Evolutionary conservation across 768 basidiomycete genomes (phyloP), one percentile per base, ranked within the genome.

Genomic region (Mrakia frigida): DNA sequence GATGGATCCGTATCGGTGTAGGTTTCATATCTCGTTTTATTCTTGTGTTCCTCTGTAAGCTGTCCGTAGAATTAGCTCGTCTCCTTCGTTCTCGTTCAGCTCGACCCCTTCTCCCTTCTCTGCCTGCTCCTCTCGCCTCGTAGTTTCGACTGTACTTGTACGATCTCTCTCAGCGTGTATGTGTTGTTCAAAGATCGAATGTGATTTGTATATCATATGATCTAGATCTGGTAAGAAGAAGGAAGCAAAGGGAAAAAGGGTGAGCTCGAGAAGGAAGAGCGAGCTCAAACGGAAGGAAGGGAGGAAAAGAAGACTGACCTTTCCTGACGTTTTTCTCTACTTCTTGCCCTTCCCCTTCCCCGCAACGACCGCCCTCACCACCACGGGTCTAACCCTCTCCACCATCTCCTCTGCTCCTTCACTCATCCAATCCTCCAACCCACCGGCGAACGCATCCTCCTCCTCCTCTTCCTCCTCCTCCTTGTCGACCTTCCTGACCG

Each of bases 381-480:
- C 59, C 2, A 50, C 46, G 3, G 46, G 46, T 69, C 50, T 69
- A 0, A 61, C 14, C 69, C 46, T 75, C 70, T 77, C 63, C 63
- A 56, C 63, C 35, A 37, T n/a, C 50, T 77, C 76, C 28, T 46
- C 65, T 18, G 70, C 76, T n/a, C 76, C 76, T 41, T 77, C 76
- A 9, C 35, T 39, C 76, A 77, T 77, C 76, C 76, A 77, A n/a
- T 77, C 76, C 56, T 77, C 76, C 35, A 77, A 25, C 23, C 65
- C 76, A 23, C 76, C 70, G 6, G 70, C 25, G 53, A 73, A 77
- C 6, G 76, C 76, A 37, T 52, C 76, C 23, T 41, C 69, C 28
- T 52, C 65, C 60, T 76, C 43, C 33, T 52, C 52, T 1, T 41
- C 39, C 39, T 68, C 73, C 21, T 68, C 65, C 35, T 68, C 37